Base-by-base conservation (phyloP, 495 filamentous ascomycete species). In the Neurospora sp. region DNA sequence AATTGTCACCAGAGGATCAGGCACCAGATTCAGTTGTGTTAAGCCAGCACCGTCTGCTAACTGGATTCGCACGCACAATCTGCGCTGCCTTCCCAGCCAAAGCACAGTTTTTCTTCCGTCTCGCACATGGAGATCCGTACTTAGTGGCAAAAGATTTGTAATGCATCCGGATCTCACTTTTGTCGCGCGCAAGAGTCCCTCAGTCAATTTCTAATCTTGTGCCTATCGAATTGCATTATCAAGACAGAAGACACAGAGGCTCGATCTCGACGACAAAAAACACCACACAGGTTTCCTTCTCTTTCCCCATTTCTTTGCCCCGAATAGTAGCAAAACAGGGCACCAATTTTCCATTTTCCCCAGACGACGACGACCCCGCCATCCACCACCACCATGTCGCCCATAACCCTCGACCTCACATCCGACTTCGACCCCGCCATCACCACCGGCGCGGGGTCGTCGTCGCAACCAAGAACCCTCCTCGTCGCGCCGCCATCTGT, bases 401-500 rank as follows among this genome's bases (percentile, higher is more conserved):
- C 77, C n/a, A 72, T 74, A 66, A 46, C 71, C 53, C 71, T 81
- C 73, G 79, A 80, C 40, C 69, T 78, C 31, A 70, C 76, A 35
- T 69, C 74, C 66, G 80, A 82, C 69, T 78, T 82, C 69, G 61
- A 76, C 79, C 72, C 73, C 73, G 8, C 74, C 75, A 40, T 71
- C 70, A 74, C 72, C 71, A 69, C 68, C 16, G 14, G 69, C 46
- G 44, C 72, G 40, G 73, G 70, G 74, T n/a, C 61, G 72, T 38
- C 69, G 53, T 46, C 42, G 42, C 75, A 77, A 69, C 82, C 1
- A n/a, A 20, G 87, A 75, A 88, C 86, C 14, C 85, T 89, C 66
- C 83, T 88, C 41, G 82, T 89, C 59, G 86, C 87, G 12, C 87
- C 86, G 16, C 85, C 87, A 12, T 87, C 85, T 35, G 81, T 87